Evolutionary conservation across 768 basidiomycete species (phyloP).

Genomic region (Filobasidium wieringae): DNA sequence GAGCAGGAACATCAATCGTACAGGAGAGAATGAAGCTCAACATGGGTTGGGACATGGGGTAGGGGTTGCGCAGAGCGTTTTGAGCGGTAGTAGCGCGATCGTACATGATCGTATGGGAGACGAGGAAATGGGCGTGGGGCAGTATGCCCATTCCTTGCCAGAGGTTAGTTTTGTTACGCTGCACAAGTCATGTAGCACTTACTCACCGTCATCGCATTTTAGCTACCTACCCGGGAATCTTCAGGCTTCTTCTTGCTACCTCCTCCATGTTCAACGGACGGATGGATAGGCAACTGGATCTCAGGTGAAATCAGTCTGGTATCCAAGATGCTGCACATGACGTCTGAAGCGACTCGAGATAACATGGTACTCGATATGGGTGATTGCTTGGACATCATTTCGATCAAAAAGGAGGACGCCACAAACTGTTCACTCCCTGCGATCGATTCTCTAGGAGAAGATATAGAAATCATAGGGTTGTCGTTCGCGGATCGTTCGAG

Average conservation of each 20-base stretch:
- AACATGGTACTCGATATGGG: not conserved
- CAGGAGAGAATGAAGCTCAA: not conserved
- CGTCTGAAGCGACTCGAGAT: not conserved
- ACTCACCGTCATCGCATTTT: not conserved
- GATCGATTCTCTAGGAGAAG: not conserved
- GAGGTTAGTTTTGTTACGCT: not conserved
- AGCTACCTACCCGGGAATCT: not conserved
- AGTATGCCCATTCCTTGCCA: not conserved
- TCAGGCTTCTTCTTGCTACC: not conserved
- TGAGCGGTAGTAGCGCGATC: not conserved
- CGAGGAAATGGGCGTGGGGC: not conserved
- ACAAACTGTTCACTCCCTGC: not conserved
- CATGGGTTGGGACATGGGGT: not conserved
- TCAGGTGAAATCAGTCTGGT: not conserved
- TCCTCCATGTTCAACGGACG: not conserved
- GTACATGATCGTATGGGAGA: not conserved
- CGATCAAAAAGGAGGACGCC: not conserved
- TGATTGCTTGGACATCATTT: not conserved
- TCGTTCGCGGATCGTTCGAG: slow-evolving; percentile 28
- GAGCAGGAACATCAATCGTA: not conserved
- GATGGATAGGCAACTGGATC: not conserved
- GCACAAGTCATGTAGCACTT: too few species aligned
- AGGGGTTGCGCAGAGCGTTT: not conserved
- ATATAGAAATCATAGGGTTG: slow-evolving; percentile 32
- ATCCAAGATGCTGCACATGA: not conserved